phyloP scores from a whole-genome alignment of 768 basidiomycete species.

The Rhodotorula taiwanensis region DNA sequence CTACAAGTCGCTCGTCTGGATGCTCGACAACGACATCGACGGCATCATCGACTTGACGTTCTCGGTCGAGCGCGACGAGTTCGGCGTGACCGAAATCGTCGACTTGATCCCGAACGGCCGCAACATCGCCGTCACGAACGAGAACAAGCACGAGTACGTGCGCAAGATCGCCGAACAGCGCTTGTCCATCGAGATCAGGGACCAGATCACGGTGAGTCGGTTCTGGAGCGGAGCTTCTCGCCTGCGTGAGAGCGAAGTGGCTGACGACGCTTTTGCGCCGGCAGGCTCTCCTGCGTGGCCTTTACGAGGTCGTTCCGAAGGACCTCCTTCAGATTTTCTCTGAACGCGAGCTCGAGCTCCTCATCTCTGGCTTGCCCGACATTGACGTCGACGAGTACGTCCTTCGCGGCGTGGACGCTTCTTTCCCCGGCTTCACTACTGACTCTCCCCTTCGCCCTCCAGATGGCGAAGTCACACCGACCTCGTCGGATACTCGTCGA shows the following conservation, averaged over 20 bases:
- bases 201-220: conserved; percentile 66
- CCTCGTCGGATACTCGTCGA: conserved; percentile 72
- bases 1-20: conserved; percentile 97
- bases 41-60: conserved; percentile 80
- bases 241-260: neutral
- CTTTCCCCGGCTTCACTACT: no score
- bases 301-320: conserved; percentile 97
- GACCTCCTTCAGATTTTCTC: conserved; percentile 92
- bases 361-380: conserved; percentile 85
- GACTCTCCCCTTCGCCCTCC: no score
- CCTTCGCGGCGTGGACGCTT: no score
- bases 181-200: conserved; percentile 84
- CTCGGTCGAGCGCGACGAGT: conserved; percentile 95
- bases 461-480: conserved; percentile 45
- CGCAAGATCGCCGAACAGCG: conserved; percentile 91
- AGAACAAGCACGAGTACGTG: conserved; percentile 94
- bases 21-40: conserved; percentile 82
- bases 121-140: conserved; percentile 78
- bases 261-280: neutral
- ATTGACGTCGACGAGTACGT: neutral
- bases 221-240: no score
- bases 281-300: conserved; percentile 70
- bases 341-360: conserved; percentile 84
- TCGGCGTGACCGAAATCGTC: conserved; percentile 82
- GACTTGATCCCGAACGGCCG: conserved; percentile 81